Conservation (phyloP, 495 filamentous ascomycete species). For the Xylaria bambusicola region DNA sequence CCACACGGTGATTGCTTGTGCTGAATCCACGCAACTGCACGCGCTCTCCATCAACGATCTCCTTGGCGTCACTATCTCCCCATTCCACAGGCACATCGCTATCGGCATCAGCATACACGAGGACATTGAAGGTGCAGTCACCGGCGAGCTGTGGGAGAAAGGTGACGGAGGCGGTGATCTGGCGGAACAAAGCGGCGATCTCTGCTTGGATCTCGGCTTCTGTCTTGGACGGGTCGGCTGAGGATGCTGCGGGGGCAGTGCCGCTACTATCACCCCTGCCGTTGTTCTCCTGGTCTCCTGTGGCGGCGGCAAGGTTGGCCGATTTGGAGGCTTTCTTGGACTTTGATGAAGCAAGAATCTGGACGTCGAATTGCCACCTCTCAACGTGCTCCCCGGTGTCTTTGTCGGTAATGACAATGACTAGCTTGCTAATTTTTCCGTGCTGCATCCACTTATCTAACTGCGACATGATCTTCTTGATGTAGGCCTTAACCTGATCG, state of each 20-base stretch:
- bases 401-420: slow-evolving; percentile 93
- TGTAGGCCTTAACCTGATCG: slow-evolving; percentile 97
- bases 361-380: slow-evolving; percentile 96
- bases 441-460: slow-evolving; percentile 94
- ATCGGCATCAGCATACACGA: slow-evolving; percentile 96
- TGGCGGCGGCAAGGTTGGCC: slow-evolving; percentile 47
- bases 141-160: slow-evolving; percentile 92
- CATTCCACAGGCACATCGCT: slow-evolving; percentile 97
- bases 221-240: slow-evolving; percentile 67
- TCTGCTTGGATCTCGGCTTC: slow-evolving; percentile 93
- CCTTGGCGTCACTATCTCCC: slow-evolving; percentile 98
- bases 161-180: slow-evolving; percentile 96
- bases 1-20: slow-evolving; percentile 88
- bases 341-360: slow-evolving; percentile 64
- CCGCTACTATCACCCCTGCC: slow-evolving; percentile 12
- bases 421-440: slow-evolving; percentile 94
- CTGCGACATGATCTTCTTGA: slow-evolving; percentile 97
- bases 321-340: slow-evolving; percentile 48
- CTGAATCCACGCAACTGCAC: slow-evolving; percentile 95
- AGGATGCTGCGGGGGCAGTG: slow-evolving; percentile 25
- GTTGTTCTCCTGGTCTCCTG: slow-evolving; percentile 50
- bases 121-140: slow-evolving; percentile 96
- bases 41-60: slow-evolving; percentile 94
- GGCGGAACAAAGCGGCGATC: slow-evolving; percentile 93
- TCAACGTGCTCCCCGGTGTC: slow-evolving; percentile 96